A percentile compares a stretch with the other conserved stretches of the same genome.
Evolutionary conservation across 2,329 filamentous ascomycete genomes (phyloP).

Genomic region (Colletotrichum euphorbiae): DNA sequence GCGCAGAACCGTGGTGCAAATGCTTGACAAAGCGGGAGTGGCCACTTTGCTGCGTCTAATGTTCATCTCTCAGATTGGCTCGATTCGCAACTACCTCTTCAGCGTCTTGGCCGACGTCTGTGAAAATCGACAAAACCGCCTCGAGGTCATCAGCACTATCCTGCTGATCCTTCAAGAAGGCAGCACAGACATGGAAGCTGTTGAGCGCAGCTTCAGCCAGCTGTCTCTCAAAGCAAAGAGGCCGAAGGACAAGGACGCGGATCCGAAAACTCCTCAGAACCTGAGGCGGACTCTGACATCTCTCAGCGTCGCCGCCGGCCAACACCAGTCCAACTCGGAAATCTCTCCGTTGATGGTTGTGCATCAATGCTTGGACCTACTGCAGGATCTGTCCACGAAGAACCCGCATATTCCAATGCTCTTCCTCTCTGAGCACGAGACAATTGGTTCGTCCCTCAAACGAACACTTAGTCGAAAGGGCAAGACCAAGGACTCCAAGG

Average conservation of each 20-base stretch:
- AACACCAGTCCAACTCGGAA: constrained; percentile 76
- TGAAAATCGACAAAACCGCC: constrained; percentile 94
- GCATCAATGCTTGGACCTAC: constrained; percentile 89
- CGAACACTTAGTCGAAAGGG: constrained; percentile 82
- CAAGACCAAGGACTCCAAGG: constrained; percentile 86
- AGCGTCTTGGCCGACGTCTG: constrained; percentile 91
- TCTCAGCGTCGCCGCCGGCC: constrained; percentile 54
- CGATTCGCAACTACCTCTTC: constrained; percentile 85
- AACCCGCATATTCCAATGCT: constrained; percentile 90
- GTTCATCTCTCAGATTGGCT: constrained; percentile 95
- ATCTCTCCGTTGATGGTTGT: constrained; percentile 95
- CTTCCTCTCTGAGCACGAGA: constrained; percentile 94
- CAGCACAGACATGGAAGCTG: constrained; percentile 89
- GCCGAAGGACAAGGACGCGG: constrained; percentile 69
- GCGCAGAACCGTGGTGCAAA: constrained; percentile 88
- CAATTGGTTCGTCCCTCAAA: constrained; percentile 79
- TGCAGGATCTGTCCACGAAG: constrained; percentile 85
- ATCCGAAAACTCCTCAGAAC: constrained; percentile 82
- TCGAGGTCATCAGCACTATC: constrained; percentile 92
- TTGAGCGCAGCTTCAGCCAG: constrained; percentile 95
- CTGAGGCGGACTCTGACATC: constrained; percentile 81
- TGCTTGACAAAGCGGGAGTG: constrained; percentile 95
- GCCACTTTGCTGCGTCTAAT: constrained; percentile 97
- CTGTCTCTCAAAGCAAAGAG: constrained; percentile 92
- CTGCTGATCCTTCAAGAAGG: constrained; percentile 96